Conservation (phyloP, 2,329 filamentous ascomycete species). For the Magnaporthiopsis poae region DNA sequence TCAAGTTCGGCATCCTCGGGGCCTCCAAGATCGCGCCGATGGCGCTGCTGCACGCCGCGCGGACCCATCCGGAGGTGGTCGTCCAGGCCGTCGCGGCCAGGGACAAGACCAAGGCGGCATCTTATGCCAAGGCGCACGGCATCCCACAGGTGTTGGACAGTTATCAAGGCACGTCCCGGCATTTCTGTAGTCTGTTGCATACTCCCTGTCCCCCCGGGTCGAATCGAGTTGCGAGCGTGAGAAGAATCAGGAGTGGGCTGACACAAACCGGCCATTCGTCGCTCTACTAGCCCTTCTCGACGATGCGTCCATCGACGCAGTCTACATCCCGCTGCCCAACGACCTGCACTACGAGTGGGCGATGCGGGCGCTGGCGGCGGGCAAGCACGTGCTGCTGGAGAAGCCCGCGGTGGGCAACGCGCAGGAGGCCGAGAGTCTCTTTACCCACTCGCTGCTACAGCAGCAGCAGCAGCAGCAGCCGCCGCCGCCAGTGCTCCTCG, state of each 20-base stretch:
- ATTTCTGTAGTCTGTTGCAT: too few species aligned
- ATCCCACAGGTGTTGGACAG: slow-evolving; percentile 39
- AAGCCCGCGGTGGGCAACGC: slow-evolving; percentile 74
- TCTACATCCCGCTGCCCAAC: slow-evolving; percentile 41
- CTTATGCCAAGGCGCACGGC: slow-evolving; percentile 39
- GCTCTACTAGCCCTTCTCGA: slow-evolving; percentile 9
- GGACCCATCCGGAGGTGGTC: slow-evolving; percentile 42
- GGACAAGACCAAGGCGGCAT: slow-evolving; percentile 34
- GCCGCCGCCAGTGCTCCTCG: slow-evolving; percentile 35
- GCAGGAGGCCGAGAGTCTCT: slow-evolving; percentile 50
- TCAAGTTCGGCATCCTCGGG: slow-evolving; percentile 33
- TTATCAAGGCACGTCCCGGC: slow-evolving; percentile 33
- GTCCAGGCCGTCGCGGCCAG: slow-evolving; percentile 43
- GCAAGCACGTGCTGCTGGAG: slow-evolving; percentile 72
- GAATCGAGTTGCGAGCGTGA: too few species aligned
- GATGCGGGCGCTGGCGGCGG: slow-evolving; percentile 53
- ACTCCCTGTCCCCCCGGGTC: too few species aligned
- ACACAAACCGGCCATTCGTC: too few species aligned
- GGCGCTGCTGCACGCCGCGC: slow-evolving; percentile 38
- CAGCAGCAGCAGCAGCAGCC: slow-evolving; percentile 12
- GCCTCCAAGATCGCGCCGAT: slow-evolving; percentile 29
- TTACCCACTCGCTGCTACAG: slow-evolving; percentile 26
- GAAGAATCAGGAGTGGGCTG: too few species aligned
- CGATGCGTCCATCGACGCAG: slow-evolving; percentile 33
- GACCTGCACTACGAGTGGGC: slow-evolving; percentile 53